Evolutionary conservation across 352 stramenopile species (phyloP), one percentile per base, ranked within the genome.

Genomic region (Achlya hypogyna): DNA sequence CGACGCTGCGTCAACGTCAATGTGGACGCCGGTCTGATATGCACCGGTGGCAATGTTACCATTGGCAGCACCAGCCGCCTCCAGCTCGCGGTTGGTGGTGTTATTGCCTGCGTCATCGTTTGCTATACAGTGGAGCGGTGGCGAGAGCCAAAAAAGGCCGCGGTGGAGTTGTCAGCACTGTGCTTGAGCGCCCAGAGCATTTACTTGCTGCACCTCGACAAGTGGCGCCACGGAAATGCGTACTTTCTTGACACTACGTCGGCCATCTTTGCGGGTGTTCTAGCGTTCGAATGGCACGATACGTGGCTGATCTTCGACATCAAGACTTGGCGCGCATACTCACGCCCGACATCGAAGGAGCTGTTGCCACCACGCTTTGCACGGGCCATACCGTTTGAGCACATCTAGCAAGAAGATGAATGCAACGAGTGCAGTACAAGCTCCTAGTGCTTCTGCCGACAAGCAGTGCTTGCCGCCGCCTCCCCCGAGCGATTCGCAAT

Each of bases 161-260:
- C 9, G 4, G 25, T 1, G 1, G n/a, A 18, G 14, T 9, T 27
- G 3, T 35, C 14, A 25, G 23, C 20, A 1, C 4, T 65, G 3
- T 32, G 14, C 5, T 52, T 27, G 4, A 51, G 18, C 29, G 18
- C 58, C 12, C 58, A 47, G 35, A 18, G 16, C 18, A 5, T 28
- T 4, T 28, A 53, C 35, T 27, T 47, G 4, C 42, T 65, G 1
- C 20, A 5, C 5, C 22, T 65, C n/a, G 1, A 2, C 4, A 18
- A 22, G 10, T 53, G 32, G 32, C n/a, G 31, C 47, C 9, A 62
- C 18, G 58, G 43, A 35, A n/a, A 53, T 8, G 38, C 25, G 16
- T 53, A 51, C 20, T 69, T 53, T 23, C 8, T 67, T 12, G 62
- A 69, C 52, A 63, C 51, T 23, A 42, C 62, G 25, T 69, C 62